Conservation (phyloP, 2,329 filamentous ascomycete species). For the Fusarium circinatum region DNA sequence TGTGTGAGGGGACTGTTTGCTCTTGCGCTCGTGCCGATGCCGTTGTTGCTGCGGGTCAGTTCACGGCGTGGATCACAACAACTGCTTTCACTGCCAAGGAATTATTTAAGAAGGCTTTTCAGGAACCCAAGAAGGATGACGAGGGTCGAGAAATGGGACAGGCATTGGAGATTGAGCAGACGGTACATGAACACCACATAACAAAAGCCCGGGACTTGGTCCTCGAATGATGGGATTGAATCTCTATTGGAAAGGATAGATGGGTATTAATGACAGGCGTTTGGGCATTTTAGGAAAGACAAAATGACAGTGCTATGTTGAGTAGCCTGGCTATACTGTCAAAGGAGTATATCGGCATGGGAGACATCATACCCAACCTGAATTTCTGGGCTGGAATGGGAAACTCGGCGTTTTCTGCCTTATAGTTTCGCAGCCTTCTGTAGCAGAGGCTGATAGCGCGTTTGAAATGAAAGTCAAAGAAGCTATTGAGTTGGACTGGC, state of each 20-base stretch:
- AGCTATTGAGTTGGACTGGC: conserved; percentile 22
- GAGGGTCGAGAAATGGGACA: conserved; percentile 52
- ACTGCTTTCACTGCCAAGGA: conserved; percentile 58
- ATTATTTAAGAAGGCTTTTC: conserved; percentile 56
- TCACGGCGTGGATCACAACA: conserved; percentile 63
- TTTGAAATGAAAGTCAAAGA: conserved; percentile 7
- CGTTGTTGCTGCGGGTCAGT: conserved; percentile 65
- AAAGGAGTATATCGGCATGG: conserved; percentile 37
- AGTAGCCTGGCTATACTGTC: conserved; percentile 23
- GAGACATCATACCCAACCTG: conserved; percentile 25
- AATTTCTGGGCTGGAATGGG: conserved; percentile 21
- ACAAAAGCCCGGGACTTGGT: not conserved
- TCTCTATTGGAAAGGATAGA: conserved; percentile 9
- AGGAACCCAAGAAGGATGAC: conserved; percentile 42
- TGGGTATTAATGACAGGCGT: conserved; percentile 35
- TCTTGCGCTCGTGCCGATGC: conserved; percentile 63
- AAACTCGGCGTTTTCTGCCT: conserved; percentile 33
- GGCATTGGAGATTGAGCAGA: conserved; percentile 27
- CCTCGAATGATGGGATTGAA: conserved; percentile 2
- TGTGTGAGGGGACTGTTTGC: conserved; percentile 68
- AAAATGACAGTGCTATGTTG: conserved; percentile 19
- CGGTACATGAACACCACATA: not conserved
- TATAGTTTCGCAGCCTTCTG: conserved; percentile 9
- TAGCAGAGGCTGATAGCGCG: conserved; percentile 5
- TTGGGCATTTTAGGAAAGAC: conserved; percentile 25